Evolutionary conservation across 305 asterid genomes (phyloP).

Genomic region (Fraxinus dipetala): DNA sequence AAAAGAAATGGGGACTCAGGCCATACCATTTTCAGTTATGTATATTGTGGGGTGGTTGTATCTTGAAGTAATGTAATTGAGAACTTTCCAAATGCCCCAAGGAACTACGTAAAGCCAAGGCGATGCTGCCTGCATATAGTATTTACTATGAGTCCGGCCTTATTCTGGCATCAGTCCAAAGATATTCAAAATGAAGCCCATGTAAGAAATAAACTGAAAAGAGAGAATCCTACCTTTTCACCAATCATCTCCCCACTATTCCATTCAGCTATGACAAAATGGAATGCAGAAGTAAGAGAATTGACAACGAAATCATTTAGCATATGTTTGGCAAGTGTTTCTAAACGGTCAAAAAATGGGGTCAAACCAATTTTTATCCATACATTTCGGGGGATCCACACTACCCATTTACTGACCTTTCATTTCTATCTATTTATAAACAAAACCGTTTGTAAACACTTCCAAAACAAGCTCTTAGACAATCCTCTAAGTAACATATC

Average conservation of each 20-base stretch:
- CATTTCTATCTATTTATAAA: too few relatives aligned
- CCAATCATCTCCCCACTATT: slow-evolving; percentile 52
- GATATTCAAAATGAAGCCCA: slow-evolving; percentile 4
- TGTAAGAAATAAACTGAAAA: slow-evolving; percentile 6
- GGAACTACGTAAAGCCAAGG: slow-evolving; percentile 59
- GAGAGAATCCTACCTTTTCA: slow-evolving; percentile 38
- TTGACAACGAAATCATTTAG: neutral
- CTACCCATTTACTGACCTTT: too few relatives aligned
- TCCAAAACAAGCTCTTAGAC: neutral
- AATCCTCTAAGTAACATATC: neutral
- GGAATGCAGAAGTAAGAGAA: slow-evolving; percentile 10
- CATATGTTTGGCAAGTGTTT: too few relatives aligned
- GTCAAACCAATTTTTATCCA: too few relatives aligned
- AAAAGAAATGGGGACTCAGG: neutral
- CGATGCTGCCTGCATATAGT: slow-evolving; percentile 45
- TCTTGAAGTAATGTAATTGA: slow-evolving; percentile 41
- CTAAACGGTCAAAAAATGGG: too few relatives aligned
- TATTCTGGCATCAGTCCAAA: slow-evolving; percentile 1
- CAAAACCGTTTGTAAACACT: too few relatives aligned
- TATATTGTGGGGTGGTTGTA: slow-evolving; percentile 52
- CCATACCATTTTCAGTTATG: slow-evolving; percentile 52
- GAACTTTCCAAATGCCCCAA: slow-evolving; percentile 54
- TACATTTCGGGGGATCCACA: too few relatives aligned
- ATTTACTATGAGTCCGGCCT: slow-evolving; percentile 10
- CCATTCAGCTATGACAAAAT: slow-evolving; percentile 47